phyloP scores from a whole-genome alignment of 768 basidiomycete genomes.

The Galerina marginata region DNA sequence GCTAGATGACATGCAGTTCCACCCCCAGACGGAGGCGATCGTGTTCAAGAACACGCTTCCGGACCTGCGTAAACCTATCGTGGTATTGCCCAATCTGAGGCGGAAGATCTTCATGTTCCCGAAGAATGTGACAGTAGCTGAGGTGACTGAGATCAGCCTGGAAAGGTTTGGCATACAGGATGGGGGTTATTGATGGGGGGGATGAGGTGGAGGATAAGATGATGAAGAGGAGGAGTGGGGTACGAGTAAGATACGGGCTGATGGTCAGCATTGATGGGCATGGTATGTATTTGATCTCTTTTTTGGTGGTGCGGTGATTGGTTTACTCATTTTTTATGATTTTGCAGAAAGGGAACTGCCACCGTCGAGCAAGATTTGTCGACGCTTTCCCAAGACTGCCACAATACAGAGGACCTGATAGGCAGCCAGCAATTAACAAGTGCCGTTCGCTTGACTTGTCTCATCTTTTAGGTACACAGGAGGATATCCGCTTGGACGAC shows the following conservation, averaged over 20 bases:
- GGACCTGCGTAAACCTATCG: constrained; percentile 53
- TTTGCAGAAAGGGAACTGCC: constrained; percentile 74
- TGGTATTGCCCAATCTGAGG: constrained; percentile 64
- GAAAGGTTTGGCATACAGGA: constrained; percentile 95
- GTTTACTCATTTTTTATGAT: neutral
- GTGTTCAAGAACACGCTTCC: constrained; percentile 81
- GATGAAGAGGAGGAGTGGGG: constrained; percentile 76
- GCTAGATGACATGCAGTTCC: constrained; percentile 94
- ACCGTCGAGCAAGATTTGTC: constrained; percentile 81
- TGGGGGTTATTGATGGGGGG: constrained; percentile 98
- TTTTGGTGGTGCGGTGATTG: constrained; percentile 8
- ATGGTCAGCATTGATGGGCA: constrained; percentile 62
- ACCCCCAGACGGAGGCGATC: constrained; percentile 90
- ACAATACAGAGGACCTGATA: constrained; percentile 65
- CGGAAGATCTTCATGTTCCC: constrained; percentile 91
- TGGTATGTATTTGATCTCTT: constrained; percentile 54
- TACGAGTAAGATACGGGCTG: constrained; percentile 85
- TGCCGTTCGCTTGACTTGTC: constrained; percentile 88
- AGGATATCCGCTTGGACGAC: constrained; percentile 83
- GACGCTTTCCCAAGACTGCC: constrained; percentile 85
- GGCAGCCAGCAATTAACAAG: constrained; percentile 65
- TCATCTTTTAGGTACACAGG: constrained; percentile 66
- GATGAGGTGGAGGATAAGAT: constrained; percentile 97
- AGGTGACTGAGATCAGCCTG: constrained; percentile 91
- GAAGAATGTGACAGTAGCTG: constrained; percentile 93